Evolutionary conservation across 345 rosid genomes (phyloP).

Genomic region (Salix exigua): DNA sequence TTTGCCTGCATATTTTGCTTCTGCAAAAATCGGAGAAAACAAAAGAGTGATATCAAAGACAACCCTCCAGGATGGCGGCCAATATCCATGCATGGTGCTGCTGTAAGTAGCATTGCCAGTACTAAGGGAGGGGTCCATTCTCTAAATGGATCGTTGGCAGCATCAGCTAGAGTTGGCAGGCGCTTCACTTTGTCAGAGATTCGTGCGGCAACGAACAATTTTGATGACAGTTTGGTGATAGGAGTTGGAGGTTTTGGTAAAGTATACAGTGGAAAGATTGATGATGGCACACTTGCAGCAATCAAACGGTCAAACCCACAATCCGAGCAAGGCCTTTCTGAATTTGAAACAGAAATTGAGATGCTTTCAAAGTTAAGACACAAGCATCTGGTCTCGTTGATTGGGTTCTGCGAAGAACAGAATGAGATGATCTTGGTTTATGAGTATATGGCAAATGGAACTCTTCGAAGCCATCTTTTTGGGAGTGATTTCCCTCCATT

Average conservation of each 20-base stretch:
- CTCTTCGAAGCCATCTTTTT: conserved; percentile 78
- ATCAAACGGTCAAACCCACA: conserved; percentile 86
- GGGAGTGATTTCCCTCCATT: conserved; percentile 65
- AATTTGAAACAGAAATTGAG: conserved; percentile 85
- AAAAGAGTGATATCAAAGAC: conserved; percentile 39
- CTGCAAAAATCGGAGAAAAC: conserved; percentile 37
- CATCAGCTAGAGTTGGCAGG: conserved; percentile 49
- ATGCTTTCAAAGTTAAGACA: conserved; percentile 89
- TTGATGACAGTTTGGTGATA: conserved; percentile 70
- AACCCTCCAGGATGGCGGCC: conserved; percentile 60
- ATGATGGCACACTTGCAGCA: conserved; percentile 69
- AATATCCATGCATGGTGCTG: conserved; percentile 46
- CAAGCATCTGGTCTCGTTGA: conserved; percentile 78
- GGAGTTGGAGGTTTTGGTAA: conserved; percentile 90
- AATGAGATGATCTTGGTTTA: conserved; percentile 92
- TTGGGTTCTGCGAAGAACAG: conserved; percentile 87
- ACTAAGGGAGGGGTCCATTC: conserved; percentile 51
- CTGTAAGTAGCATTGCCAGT: conserved; percentile 41
- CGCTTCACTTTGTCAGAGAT: conserved; percentile 68
- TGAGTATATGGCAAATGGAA: conserved; percentile 87
- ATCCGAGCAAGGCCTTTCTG: conserved; percentile 83
- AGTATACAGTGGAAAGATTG: conserved; percentile 77
- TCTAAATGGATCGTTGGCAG: conserved; percentile 32
- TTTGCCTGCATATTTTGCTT: conserved; percentile 29
- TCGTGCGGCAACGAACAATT: conserved; percentile 69